Evolutionary conservation across 768 basidiomycete genomes (phyloP).

Genomic region (Tylopilus sp.): DNA sequence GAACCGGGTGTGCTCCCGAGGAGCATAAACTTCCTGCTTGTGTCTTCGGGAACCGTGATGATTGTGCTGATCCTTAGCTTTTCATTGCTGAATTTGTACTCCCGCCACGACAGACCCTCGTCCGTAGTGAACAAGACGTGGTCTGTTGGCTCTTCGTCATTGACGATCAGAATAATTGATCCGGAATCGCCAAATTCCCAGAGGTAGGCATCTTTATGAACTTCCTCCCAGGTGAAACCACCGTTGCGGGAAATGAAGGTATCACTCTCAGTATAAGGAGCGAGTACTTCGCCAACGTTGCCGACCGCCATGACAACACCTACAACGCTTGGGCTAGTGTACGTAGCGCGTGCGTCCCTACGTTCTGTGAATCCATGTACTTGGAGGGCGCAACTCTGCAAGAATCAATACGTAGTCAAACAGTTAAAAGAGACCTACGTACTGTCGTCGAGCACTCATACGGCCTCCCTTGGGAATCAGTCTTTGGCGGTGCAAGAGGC

Average conservation of each 20-base stretch:
- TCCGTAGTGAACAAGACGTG: conserved; percentile 86
- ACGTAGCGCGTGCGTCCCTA: conserved; percentile 85
- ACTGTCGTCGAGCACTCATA: conserved; percentile 76
- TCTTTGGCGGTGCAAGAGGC: conserved; percentile 64
- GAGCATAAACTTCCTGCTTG: conserved; percentile 86
- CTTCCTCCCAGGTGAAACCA: conserved; percentile 97
- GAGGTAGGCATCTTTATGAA: conserved; percentile 95
- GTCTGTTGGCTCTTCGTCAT: conserved; percentile 92
- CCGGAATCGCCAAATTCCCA: conserved; percentile 99
- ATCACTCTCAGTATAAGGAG: conserved; percentile 81
- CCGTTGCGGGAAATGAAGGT: conserved; percentile 96
- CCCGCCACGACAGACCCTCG: conserved; percentile 84
- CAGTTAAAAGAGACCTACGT: conserved; percentile 12
- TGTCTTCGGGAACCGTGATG: conserved; percentile 87
- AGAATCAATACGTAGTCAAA: conserved; percentile 1
- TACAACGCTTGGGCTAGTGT: conserved; percentile 86
- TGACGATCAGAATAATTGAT: conserved; percentile 87
- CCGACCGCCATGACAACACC: conserved; percentile 96
- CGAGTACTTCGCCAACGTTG: conserved; percentile 84
- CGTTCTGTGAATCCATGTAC: conserved; percentile 97
- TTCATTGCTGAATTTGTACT: conserved; percentile 76
- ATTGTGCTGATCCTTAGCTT: conserved; percentile 72
- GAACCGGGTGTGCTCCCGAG: conserved; percentile 58
- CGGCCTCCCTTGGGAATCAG: conserved; percentile 68
- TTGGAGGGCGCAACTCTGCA: conserved; percentile 79